phyloP scores from a whole-genome alignment of 345 rosid genomes.

The Isatis tinctoria region DNA sequence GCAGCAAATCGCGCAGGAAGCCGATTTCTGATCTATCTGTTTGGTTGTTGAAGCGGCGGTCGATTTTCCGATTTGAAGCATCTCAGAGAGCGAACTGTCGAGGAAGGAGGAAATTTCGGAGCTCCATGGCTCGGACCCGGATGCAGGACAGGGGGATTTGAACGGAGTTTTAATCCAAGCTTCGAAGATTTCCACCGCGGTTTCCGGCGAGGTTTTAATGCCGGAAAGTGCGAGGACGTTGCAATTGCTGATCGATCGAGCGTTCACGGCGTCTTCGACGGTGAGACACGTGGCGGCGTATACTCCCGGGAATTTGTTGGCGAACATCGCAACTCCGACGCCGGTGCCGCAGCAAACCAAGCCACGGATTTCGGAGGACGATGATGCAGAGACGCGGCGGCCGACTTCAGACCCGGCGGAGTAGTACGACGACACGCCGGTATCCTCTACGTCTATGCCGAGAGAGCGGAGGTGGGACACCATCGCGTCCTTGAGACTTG shows the following conservation, averaged over 20 bases:
- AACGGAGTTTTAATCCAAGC: constrained; percentile 69
- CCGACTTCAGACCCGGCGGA: constrained; percentile 80
- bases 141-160: constrained; percentile 82
- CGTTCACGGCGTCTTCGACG: constrained; percentile 56
- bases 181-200: constrained; percentile 61
- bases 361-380: constrained; percentile 45
- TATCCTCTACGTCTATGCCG: constrained; percentile 76
- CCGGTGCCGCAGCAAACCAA: constrained; percentile 82
- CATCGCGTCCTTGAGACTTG: constrained; percentile 59
- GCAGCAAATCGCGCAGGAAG: constrained; percentile 53
- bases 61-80: constrained; percentile 45
- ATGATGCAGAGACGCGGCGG: constrained; percentile 60
- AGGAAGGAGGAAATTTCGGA: constrained; percentile 49
- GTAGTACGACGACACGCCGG: constrained; percentile 75
- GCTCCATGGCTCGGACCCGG: constrained; percentile 54
- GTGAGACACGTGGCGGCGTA: constrained; percentile 78
- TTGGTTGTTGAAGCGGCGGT: not conserved
- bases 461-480: constrained; percentile 69
- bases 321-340: constrained; percentile 75
- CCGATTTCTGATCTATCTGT: not conserved
- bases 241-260: constrained; percentile 73
- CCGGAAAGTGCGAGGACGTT: constrained; percentile 86
- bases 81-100: constrained; percentile 49
- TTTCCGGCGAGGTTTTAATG: constrained; percentile 43
- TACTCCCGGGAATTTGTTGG: constrained; percentile 86